Base-by-base conservation (phyloP, 176 grass and related monocot genomes). In the Poa annua region DNA sequence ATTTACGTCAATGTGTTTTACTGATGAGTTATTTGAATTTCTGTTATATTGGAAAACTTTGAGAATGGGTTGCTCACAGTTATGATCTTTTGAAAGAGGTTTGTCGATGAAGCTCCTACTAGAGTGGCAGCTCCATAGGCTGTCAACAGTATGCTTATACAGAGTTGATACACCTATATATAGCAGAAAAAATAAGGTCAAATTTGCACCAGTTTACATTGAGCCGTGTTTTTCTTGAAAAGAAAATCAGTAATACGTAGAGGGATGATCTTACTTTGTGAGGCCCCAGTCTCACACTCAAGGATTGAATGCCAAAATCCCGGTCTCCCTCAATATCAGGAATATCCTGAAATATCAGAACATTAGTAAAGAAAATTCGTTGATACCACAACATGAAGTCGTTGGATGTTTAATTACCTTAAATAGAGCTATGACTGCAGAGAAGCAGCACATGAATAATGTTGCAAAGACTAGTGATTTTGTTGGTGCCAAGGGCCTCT, bases 361-460 rank as follows among this genome's bases (percentile, higher is more conserved):
- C 16, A 86, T 64, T 54, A 35, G 64, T 8, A 14, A 54, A 52
- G 25, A n/a, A 11, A 49, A 29, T 29, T 74, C 25, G 8, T 25
- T 8, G 6, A 16, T 10, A 33, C 5, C 38, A 39, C 32, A 88
- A 55, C 6, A 15, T 19, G 0, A n/a, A 11, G 17, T 60, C 19
- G 48, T 17, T 55, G 53, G 49, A 75, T 19, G 24, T n/a, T 80
- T 89, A 98, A 24, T 59, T 86, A 98, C 92, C 90, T 98, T 98
- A 72, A 95, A 95, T 76, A 98, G 64, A 44, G 96, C 92, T 90
- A 95, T 95, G 48, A 98, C 96, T 57, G 85, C 65, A 65, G 92
- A 86, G 88, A 98, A 98, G 68, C 91, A 95, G 74, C 90, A 95
- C 92, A 98, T 95, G 78, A 98, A 95, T 17, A 71, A 75, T 56